Evolutionary conservation across 1,284 basidiomycete species (phyloP), one percentile per base, ranked within the genome.

Genomic region (Flammula alnicola): DNA sequence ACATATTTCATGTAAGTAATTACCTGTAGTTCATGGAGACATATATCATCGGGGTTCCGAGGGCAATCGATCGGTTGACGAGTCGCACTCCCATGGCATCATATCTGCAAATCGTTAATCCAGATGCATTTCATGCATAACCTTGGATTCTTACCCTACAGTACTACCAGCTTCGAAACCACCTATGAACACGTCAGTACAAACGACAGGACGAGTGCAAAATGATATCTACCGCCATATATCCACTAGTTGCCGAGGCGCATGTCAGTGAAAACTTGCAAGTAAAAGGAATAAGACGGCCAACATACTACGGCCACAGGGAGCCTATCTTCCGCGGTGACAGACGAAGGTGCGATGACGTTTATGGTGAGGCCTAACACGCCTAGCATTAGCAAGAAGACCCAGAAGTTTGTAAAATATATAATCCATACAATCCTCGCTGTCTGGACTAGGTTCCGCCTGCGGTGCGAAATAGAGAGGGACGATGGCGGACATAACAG

Each of bases 171-270:
- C 29, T 57, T 76, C 74, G 44, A 79, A 80, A 0, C 75, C 78
- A 50, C 77, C 75, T 76, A 20, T 8, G 19, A 30, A 30, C 25
- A 19, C 19, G n/a, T 45, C 9, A 39, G 14, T 25, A 17, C n/a
- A n/a, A 7, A n/a, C 5, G 4, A 29, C n/a, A 35, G 22, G 7
- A 27, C 19, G 5, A 22, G 16, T 27, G 29, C 9, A 11, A 36
- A 4, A 2, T 38, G 16, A 16, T 22, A 8, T 9, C 12, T 61
- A 80, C 72, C 80, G 53, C 81, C 82, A 51, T 71, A 81, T 26
- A 84, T 78, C 79, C 80, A 83, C 80, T 82, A n/a, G n/a, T 19
- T 6, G 25, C n/a, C n/a, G n/a, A n/a, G n/a, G n/a, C n/a, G n/a
- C n/a, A n/a, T n/a, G n/a, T n/a, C n/a, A n/a, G n/a, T n/a, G n/a